These are phyloP conservation scores for Ulota crispa DNA, from an alignment of 225 moss, liverwort and hornwort genomes.

Conservation along the genomic window DNA sequence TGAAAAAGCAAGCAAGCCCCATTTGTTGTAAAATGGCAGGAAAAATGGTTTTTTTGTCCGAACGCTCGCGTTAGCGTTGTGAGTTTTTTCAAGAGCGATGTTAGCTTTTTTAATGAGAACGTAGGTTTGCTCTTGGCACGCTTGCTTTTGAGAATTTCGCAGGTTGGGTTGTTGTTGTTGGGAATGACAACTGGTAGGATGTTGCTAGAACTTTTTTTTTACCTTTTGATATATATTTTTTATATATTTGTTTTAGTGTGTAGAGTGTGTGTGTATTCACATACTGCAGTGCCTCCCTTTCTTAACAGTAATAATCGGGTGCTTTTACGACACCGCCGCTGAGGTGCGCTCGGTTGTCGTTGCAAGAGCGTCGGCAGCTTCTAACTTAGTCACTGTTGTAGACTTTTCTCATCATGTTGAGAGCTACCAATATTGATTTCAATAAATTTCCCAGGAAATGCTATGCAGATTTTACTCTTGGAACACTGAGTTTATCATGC, in stretches of 20 bases:
- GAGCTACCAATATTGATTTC: constrained; percentile 25
- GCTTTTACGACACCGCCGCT: constrained; percentile 17
- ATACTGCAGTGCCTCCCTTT: constrained; percentile 9
- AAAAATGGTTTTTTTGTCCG: constrained; percentile 31
- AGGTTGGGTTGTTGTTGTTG: constrained; percentile 2
- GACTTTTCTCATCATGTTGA: constrained; percentile 11
- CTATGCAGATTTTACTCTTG: neutral
- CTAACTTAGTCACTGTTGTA: neutral
- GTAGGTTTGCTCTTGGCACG: neutral
- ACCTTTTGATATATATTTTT: too few species aligned
- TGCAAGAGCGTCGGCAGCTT: neutral
- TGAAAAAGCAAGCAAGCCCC: constrained; percentile 26
- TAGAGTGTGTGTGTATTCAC: neutral
- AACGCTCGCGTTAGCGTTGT: constrained; percentile 18
- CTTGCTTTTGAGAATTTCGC: neutral
- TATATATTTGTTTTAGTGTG: neutral
- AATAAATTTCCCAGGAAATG: constrained; percentile 17
- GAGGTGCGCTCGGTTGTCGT: constrained; percentile 6
- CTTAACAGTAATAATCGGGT: constrained; percentile 13
- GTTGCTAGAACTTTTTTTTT: neutral
- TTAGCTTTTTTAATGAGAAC: neutral
- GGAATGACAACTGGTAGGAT: neutral
- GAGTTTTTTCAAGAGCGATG: constrained; percentile 1
- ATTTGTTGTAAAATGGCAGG: constrained; percentile 39
- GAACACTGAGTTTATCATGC: neutral